A percentile compares a stretch with the other conserved stretches of the same genome.
These are phyloP conservation scores for Glarea lozoyensis DNA, from an alignment of 495 filamentous ascomycete genomes.

Conservation along the genomic window DNA sequence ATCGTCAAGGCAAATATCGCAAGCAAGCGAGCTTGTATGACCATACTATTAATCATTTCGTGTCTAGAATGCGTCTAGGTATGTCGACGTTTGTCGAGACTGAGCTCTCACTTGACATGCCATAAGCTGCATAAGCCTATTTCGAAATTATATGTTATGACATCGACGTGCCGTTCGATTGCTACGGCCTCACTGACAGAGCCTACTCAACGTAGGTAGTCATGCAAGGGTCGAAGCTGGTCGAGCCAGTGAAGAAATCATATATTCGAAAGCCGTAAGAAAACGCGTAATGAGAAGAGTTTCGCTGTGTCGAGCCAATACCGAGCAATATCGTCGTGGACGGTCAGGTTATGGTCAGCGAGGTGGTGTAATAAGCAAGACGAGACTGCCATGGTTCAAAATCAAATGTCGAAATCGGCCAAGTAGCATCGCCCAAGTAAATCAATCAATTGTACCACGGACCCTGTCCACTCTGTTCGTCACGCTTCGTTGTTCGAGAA, in stretches of 20 bases:
- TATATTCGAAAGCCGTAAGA: slow-evolving; percentile 16
- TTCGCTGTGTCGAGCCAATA: slow-evolving; percentile 14
- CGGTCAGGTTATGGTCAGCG: slow-evolving; percentile 14
- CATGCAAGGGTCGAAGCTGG: slow-evolving; percentile 17
- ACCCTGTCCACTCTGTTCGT: slow-evolving; percentile 46
- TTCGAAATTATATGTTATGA: slow-evolving; percentile 19
- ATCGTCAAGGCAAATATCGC: neutral
- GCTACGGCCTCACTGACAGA: slow-evolving; percentile 13
- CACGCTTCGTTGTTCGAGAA: too few relatives aligned
- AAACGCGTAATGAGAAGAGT: slow-evolving; percentile 21
- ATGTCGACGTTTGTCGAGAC: slow-evolving; percentile 11
- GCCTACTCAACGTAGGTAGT: slow-evolving; percentile 14
- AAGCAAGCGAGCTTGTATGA: slow-evolving; percentile 21
- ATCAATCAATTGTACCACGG: slow-evolving; percentile 54
- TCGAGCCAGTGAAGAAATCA: slow-evolving; percentile 23
- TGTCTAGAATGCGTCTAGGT: slow-evolving; percentile 13
- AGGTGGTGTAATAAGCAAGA: slow-evolving; percentile 19
- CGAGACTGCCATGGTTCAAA: slow-evolving; percentile 19
- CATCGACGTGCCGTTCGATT: slow-evolving; percentile 26
- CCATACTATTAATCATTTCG: slow-evolving; percentile 17
- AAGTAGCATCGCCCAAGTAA: slow-evolving; percentile 18
- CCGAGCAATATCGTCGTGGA: slow-evolving; percentile 6
- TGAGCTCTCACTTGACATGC: slow-evolving; percentile 6
- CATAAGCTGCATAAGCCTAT: slow-evolving; percentile 12
- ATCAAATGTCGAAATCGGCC: slow-evolving; percentile 14